Base-by-base conservation (phyloP, 108 stramenopile genomes). In the Stephanodiscus triporus region DNA sequence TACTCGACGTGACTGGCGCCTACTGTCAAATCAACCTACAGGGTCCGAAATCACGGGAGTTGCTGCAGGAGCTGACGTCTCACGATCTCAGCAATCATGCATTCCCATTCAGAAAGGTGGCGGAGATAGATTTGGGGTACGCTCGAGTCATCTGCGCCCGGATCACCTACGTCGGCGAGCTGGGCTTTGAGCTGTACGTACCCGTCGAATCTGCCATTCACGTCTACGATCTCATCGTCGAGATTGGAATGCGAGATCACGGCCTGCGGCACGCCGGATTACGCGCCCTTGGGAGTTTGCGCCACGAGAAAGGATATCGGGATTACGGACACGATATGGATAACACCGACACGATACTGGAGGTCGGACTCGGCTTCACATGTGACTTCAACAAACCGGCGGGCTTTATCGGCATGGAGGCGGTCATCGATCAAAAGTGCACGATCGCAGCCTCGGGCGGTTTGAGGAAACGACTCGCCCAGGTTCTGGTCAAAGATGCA, bases 291-390 rank as follows among this genome's bases (percentile, higher is more conserved):
- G 87, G 83, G 23, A 84, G 83, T 38, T 76, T 94, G 60, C 69
- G 92, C 17, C 36, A 91, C 70, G 92, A 94, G 68, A 94, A 94
- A 61, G 92, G 80, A 17, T 94, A 91, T 72, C 67, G 92, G 22
- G 92, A 94, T 67, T 94, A 88, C 66, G 92, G 92, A 56, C 92
- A 94, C 67, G 92, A 94, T 66, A 78, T 94, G 73, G 92, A 94
- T 67, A 91, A 89, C 48, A 88, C 86, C 0, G 92, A 94, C 63
- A 86, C 75, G 11, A 24, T 91, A 29, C 6, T 89, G 36, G 88
- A 91, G 34, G 81, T 76, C 53, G 92, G 92, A 6, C 54, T 94
- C 34, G 72, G 78, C 16, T 94, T 94, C 49, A 94, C 92, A 0
- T 85, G 82, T 65, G 92, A 90, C 57, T 89, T 87, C 42, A 68